These are phyloP conservation scores for Borovskyia barvae DNA, from an alignment of 208 protist species.

Conservation along the genomic window DNA sequence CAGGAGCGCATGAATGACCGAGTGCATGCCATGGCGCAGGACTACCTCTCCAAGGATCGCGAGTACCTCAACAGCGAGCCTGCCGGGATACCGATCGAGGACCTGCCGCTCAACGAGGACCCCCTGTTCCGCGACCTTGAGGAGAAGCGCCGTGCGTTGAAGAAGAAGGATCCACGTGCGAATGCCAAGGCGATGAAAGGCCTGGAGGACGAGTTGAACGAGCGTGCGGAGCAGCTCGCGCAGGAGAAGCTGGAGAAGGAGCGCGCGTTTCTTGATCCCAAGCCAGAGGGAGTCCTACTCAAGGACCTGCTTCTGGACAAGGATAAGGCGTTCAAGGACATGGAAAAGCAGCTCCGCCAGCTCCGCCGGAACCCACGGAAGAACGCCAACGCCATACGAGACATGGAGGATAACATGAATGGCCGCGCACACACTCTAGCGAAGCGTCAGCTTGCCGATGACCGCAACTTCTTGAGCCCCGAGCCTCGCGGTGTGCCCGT, in stretches of 20 bases:
- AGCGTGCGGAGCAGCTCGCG: conserved; percentile 55
- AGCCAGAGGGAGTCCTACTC: conserved; percentile 59
- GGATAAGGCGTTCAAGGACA: conserved; percentile 47
- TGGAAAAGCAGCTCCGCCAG: conserved; percentile 51
- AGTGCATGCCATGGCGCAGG: conserved; percentile 60
- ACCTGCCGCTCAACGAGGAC: conserved; percentile 69
- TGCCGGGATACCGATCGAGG: conserved; percentile 50
- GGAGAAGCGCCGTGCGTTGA: conserved; percentile 44
- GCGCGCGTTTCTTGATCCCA: conserved; percentile 48
- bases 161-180: conserved; percentile 36
- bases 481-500: conserved; percentile 71
- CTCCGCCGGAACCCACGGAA: conserved; percentile 42
- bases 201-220: conserved; percentile 60
- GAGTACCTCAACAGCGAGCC: conserved; percentile 49
- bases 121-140: conserved; percentile 56
- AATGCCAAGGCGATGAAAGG: conserved; percentile 50
- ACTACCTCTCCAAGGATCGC: conserved; percentile 43
- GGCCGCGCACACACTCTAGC: conserved; percentile 54
- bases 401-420: conserved; percentile 59
- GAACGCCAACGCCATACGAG: conserved; percentile 36
- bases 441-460: conserved; percentile 37
- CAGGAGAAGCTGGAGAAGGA: conserved; percentile 47
- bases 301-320: conserved; percentile 53
- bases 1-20: conserved; percentile 73
- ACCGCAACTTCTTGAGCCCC: conserved; percentile 64